phyloP scores from a whole-genome alignment of 2,329 filamentous ascomycete genomes.

The Colletotrichum musicola region DNA sequence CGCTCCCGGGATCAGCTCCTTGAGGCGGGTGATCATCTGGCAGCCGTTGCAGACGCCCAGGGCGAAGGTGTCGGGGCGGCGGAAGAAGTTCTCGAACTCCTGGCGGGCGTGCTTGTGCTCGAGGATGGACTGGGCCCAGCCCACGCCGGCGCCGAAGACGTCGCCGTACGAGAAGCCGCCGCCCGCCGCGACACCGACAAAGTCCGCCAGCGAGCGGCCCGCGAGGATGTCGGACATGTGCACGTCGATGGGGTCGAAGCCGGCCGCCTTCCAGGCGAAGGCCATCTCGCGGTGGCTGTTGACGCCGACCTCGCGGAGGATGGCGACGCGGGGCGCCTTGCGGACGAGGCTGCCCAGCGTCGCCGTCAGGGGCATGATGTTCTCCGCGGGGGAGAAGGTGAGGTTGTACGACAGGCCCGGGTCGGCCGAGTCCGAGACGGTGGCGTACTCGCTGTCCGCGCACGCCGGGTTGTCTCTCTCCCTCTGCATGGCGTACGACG shows the following conservation, averaged over 20 bases:
- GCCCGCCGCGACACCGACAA: slow-evolving; percentile 91
- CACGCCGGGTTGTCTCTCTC: slow-evolving; percentile 89
- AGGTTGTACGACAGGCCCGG: slow-evolving; percentile 89
- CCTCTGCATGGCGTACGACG: slow-evolving; percentile 91
- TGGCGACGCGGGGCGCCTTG: slow-evolving; percentile 81
- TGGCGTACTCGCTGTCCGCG: slow-evolving; percentile 84
- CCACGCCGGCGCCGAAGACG: slow-evolving; percentile 88
- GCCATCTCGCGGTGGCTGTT: slow-evolving; percentile 99
- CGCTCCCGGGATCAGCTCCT: slow-evolving; percentile 88
- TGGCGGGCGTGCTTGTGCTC: slow-evolving; percentile 81
- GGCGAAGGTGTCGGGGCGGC: slow-evolving; percentile 88
- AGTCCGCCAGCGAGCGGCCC: slow-evolving; percentile 83
- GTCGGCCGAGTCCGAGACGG: slow-evolving; percentile 80
- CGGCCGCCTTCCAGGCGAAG: slow-evolving; percentile 91
- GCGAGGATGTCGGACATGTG: slow-evolving; percentile 96
- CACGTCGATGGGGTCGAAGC: slow-evolving; percentile 91
- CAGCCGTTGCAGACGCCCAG: slow-evolving; percentile 98
- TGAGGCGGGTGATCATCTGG: slow-evolving; percentile 87
- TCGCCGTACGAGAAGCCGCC: slow-evolving; percentile 97
- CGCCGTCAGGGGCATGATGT: slow-evolving; percentile 74
- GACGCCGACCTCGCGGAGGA: slow-evolving; percentile 94
- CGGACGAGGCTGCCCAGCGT: slow-evolving; percentile 66
- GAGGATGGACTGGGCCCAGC: slow-evolving; percentile 95
- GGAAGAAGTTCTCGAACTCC: slow-evolving; percentile 89
- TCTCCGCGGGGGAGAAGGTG: slow-evolving; percentile 83